Evolutionary conservation across 78 protist species (phyloP).

Genomic region (Dictyostelium citrinum): DNA sequence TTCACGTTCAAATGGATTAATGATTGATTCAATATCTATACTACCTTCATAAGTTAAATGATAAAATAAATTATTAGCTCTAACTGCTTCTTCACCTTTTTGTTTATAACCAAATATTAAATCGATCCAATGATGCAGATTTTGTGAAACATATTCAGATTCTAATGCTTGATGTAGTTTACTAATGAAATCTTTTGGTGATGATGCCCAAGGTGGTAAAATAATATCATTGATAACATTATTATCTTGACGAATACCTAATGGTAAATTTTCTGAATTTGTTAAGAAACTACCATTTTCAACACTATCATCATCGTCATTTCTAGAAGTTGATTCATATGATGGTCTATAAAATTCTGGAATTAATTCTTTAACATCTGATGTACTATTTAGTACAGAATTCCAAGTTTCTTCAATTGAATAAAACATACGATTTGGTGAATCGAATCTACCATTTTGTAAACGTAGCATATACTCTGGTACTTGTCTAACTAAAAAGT

Average conservation of each 20-base stretch:
- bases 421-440: conserved; percentile 93
- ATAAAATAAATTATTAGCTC: conserved; percentile 92
- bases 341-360: conserved; percentile 68
- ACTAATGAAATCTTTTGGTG: conserved; percentile 78
- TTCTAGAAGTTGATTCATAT: background rate
- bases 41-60: conserved; percentile 96
- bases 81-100: conserved; percentile 84
- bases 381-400: conserved; percentile 34
- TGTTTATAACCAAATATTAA: conserved; percentile 97
- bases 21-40: conserved; percentile 88
- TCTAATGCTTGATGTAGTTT: conserved; percentile 91
- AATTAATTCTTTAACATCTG: conserved; percentile 92
- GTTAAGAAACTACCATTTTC: conserved; percentile 78
- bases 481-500: conserved; percentile 91
- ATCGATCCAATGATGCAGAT: conserved; percentile 97
- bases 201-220: conserved; percentile 97
- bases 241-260: conserved; percentile 82
- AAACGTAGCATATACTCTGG: conserved; percentile 94
- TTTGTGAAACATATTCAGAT: conserved; percentile 85
- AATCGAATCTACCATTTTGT: conserved; percentile 94
- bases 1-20: conserved; percentile 80
- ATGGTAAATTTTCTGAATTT: conserved; percentile 55
- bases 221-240: conserved; percentile 81
- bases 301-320: background rate
- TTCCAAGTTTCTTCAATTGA: conserved; percentile 89